Conservation (phyloP, 2,329 filamentous ascomycete genomes). For the Cercospora citrullina region DNA sequence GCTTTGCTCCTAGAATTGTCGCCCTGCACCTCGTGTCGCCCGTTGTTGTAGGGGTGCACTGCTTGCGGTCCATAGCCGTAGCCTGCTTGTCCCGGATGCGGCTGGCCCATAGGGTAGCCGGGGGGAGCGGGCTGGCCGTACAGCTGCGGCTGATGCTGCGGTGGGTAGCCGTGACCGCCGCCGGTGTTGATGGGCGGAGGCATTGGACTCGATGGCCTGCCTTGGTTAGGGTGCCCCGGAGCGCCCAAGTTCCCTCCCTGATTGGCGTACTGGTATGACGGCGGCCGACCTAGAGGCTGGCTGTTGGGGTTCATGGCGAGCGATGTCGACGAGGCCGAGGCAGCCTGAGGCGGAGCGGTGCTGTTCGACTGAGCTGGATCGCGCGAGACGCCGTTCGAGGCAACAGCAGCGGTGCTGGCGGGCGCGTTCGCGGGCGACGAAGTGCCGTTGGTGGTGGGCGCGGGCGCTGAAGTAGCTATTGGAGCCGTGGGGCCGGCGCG, state of each 20-base stretch:
- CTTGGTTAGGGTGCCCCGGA: constrained; percentile 45
- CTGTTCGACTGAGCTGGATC: constrained; percentile 19
- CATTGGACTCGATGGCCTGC: constrained; percentile 50
- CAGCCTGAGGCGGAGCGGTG: constrained; percentile 38
- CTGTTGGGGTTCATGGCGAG: constrained; percentile 54
- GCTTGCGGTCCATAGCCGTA: constrained; percentile 23
- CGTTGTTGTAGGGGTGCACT: constrained; percentile 19
- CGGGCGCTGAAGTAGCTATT: constrained; percentile 7
- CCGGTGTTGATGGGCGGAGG: constrained; percentile 50
- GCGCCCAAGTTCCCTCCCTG: constrained; percentile 42
- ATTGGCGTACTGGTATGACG: constrained; percentile 61
- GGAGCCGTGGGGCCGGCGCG: constrained; percentile 20
- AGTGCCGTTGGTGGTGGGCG: constrained; percentile 38
- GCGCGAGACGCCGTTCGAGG: constrained; percentile 44
- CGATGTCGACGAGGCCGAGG: constrained; percentile 50
- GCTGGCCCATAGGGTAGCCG: constrained; percentile 42
- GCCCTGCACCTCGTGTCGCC: constrained; percentile 71
- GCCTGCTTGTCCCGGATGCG: constrained; percentile 30
- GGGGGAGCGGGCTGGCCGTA: constrained; percentile 42
- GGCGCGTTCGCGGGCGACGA: constrained; percentile 25
- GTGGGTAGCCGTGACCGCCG: constrained; percentile 53
- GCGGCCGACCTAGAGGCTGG: constrained; percentile 57
- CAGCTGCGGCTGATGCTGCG: constrained; percentile 44
- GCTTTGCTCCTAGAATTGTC: constrained; percentile 81
- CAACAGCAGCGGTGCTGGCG: constrained; percentile 32